Conservation (phyloP, 441 rosid species). For the Erodium chrysanthum region DNA sequence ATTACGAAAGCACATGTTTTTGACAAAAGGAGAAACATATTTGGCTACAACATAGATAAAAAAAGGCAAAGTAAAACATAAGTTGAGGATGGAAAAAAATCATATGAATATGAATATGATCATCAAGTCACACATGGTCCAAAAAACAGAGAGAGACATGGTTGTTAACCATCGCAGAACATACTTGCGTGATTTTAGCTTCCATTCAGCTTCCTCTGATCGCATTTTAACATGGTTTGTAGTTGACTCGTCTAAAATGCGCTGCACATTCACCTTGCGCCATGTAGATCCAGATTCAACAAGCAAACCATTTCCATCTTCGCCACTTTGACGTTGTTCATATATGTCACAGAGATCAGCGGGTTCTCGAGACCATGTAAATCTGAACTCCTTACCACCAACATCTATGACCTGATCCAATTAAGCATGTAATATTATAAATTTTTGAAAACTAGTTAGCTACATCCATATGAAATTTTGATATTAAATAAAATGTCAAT, state of each 20-base stretch:
- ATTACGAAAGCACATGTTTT: background rate
- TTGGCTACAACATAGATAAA: background rate
- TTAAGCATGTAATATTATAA: slow-evolving; percentile 15
- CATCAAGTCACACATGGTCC: background rate
- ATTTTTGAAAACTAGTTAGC: slow-evolving; percentile 16
- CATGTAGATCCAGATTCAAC: slow-evolving; percentile 94
- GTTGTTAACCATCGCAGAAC: slow-evolving; percentile 19
- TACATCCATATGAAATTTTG: slow-evolving; percentile 3
- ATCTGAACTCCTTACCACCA: slow-evolving; percentile 88
- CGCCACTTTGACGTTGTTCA: slow-evolving; percentile 70
- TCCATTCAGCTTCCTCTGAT: slow-evolving; percentile 92
- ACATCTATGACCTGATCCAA: slow-evolving; percentile 68
- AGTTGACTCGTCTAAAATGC: slow-evolving; percentile 84
- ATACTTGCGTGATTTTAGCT: slow-evolving; percentile 78
- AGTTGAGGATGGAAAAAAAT: too few species aligned
- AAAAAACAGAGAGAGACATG: background rate
- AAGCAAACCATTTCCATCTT: slow-evolving; percentile 76
- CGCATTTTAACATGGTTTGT: slow-evolving; percentile 86
- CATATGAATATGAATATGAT: background rate
- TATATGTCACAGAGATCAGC: slow-evolving; percentile 89
- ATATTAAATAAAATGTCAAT: background rate
- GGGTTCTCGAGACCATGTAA: slow-evolving; percentile 81
- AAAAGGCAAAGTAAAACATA: too few species aligned
- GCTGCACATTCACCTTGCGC: slow-evolving; percentile 86
- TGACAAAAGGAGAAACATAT: background rate